Percentiles rank a stretch among this genome's conserved stretches.
Evolutionary conservation across 176 grass and related monocot species (phyloP).

Genomic region (Neostapfia colusana): DNA sequence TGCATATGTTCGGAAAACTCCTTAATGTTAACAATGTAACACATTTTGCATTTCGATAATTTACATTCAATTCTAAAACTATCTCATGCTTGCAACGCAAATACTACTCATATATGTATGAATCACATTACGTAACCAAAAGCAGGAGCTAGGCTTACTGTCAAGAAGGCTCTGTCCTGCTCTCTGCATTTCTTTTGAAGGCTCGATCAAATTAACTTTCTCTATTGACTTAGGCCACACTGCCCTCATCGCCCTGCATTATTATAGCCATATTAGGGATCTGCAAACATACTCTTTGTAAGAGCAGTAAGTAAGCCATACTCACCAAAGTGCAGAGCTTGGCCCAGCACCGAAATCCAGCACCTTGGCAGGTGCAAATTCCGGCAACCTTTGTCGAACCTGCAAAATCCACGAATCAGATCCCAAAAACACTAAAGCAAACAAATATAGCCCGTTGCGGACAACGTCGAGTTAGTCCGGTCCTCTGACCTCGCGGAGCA

Average conservation of each 20-base stretch:
- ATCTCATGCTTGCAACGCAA: background rate
- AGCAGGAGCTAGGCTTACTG: conserved; percentile 48
- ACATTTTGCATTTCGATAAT: background rate
- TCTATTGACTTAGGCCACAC: conserved; percentile 87
- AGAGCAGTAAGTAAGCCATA: background rate
- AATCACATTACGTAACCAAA: background rate
- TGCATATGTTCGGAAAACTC: background rate
- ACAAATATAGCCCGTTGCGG: background rate
- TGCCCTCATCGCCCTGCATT: conserved; percentile 86
- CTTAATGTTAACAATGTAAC: background rate
- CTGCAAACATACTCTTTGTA: background rate
- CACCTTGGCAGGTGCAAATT: conserved; percentile 71
- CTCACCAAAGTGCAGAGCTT: conserved; percentile 91
- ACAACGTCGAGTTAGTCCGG: background rate
- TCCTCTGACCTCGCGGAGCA: conserved; percentile 72
- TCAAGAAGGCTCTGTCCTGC: conserved; percentile 85
- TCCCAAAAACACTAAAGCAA: background rate
- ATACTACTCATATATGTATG: background rate
- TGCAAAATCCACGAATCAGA: conserved; percentile 32
- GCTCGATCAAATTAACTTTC: conserved; percentile 86
- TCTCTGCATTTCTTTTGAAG: conserved; percentile 98
- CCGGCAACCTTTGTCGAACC: conserved; percentile 54
- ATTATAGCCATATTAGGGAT: conserved; percentile 14
- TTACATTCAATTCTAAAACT: conserved; percentile 6
- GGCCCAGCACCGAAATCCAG: conserved; percentile 93